These are phyloP conservation scores for Rhododendron molle DNA, from an alignment of 148 eudicot genomes.

Conservation along the genomic window DNA sequence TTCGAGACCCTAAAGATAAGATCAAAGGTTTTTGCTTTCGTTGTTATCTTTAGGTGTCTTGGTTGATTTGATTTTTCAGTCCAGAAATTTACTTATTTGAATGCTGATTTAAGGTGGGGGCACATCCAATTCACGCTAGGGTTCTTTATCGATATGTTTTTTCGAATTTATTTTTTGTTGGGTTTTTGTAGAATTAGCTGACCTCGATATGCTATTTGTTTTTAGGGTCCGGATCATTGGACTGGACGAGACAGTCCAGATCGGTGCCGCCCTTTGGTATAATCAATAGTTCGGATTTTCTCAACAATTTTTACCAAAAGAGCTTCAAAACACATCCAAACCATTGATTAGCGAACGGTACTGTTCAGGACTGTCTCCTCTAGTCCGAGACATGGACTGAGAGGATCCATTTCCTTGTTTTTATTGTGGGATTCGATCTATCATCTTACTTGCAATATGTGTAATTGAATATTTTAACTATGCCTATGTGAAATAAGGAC, in stretches of 20 bases:
- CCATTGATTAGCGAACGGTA: too few species aligned
- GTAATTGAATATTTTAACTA: background rate
- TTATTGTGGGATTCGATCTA: too few species aligned
- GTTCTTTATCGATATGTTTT: background rate
- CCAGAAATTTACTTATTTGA: conserved; percentile 10
- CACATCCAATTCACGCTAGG: conserved; percentile 8
- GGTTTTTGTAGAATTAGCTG: background rate
- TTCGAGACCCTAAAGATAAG: background rate
- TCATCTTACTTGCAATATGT: background rate
- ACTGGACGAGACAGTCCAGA: too few species aligned
- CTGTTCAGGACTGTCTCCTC: too few species aligned
- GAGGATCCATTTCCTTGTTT: too few species aligned
- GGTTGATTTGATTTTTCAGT: conserved; percentile 7
- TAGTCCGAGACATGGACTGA: too few species aligned
- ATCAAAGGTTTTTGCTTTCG: background rate
- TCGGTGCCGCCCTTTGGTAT: too few species aligned
- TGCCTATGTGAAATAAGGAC: background rate
- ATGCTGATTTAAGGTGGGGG: conserved; percentile 23
- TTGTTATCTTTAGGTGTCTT: conserved; percentile 5
- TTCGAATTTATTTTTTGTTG: background rate
- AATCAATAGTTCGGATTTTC: too few species aligned
- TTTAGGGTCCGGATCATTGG: background rate
- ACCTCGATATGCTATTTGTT: background rate
- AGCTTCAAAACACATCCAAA: too few species aligned
- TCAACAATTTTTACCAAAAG: too few species aligned